Conservation (phyloP, 768 basidiomycete genomes). For the Lactifluus hygrophoroides region DNA sequence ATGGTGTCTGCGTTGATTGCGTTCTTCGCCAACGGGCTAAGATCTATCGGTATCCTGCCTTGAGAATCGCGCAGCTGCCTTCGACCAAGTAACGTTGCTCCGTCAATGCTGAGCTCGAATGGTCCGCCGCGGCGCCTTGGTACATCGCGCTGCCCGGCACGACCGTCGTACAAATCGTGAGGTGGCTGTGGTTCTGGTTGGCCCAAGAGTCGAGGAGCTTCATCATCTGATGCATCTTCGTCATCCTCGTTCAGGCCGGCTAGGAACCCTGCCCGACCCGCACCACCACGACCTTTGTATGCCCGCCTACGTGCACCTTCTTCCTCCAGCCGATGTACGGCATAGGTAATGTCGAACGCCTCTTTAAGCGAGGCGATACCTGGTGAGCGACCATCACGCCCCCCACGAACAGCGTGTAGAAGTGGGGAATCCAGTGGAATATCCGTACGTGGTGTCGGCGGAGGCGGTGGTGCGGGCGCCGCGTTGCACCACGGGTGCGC, state of each 20-base stretch:
- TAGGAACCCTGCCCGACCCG: constrained; percentile 67
- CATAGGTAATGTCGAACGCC: constrained; percentile 97
- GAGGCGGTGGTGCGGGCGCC: constrained; percentile 50
- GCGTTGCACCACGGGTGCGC: constrained; percentile 92
- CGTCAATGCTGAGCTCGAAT: constrained; percentile 84
- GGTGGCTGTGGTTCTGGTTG: background rate
- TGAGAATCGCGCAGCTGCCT: constrained; percentile 38
- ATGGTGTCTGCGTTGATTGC: constrained; percentile 13
- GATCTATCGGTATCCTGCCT: constrained; percentile 22
- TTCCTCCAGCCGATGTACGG: constrained; percentile 99
- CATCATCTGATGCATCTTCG: constrained; percentile 52
- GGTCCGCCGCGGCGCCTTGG: constrained; percentile 30
- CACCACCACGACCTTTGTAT: constrained; percentile 70
- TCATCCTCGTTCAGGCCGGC: constrained; percentile 90
- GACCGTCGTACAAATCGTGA: constrained; percentile 42
- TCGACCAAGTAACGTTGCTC: constrained; percentile 78
- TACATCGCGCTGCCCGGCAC: constrained; percentile 62
- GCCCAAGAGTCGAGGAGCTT: constrained; percentile 28
- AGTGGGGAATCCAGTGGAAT: constrained; percentile 80
- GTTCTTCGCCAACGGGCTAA: constrained; percentile 32
- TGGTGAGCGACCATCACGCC: constrained; percentile 75
- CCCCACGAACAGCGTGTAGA: constrained; percentile 68
- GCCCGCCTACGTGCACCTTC: constrained; percentile 85
- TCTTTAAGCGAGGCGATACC: constrained; percentile 91
- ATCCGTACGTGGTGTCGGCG: constrained; percentile 51